A percentile compares a stretch with the other conserved stretches of the same genome.
These are phyloP conservation scores for Termitomyces sp. DNA, from an alignment of 768 basidiomycete species.

Conservation along the genomic window DNA sequence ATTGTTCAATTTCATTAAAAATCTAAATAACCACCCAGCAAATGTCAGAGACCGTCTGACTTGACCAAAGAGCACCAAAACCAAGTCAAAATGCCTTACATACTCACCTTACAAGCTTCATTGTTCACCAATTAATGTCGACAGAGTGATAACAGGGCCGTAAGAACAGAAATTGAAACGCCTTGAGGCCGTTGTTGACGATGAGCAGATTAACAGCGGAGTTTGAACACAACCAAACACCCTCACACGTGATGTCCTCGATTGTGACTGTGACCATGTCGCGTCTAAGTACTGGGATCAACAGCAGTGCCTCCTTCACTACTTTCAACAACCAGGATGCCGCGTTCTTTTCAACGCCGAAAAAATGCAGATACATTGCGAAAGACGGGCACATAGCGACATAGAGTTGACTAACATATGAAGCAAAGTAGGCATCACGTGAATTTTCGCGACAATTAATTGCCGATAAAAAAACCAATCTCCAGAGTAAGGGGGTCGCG, in stretches of 20 bases:
- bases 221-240: conserved; percentile 4
- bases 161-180: background rate
- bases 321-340: no score
- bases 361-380: no score
- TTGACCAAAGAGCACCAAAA: background rate
- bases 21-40: conserved; percentile 45
- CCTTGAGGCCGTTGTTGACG: conserved; percentile 12
- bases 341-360: no score
- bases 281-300: no score
- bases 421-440: no score
- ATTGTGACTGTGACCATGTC: background rate
- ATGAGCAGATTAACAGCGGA: conserved; percentile 12
- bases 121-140: conserved; percentile 23
- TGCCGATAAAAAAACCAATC: no score
- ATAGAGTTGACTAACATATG: no score
- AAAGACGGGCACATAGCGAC: no score
- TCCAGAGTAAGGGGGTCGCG: no score
- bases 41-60: conserved; percentile 2
- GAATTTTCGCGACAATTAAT: no score
- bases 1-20: conserved; percentile 99
- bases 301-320: no score
- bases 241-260: background rate
- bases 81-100: conserved; percentile 5
- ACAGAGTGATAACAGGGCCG: background rate
- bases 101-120: conserved; percentile 83